phyloP scores from a whole-genome alignment of 179 eudicot species.

The Beta corolliflora region DNA sequence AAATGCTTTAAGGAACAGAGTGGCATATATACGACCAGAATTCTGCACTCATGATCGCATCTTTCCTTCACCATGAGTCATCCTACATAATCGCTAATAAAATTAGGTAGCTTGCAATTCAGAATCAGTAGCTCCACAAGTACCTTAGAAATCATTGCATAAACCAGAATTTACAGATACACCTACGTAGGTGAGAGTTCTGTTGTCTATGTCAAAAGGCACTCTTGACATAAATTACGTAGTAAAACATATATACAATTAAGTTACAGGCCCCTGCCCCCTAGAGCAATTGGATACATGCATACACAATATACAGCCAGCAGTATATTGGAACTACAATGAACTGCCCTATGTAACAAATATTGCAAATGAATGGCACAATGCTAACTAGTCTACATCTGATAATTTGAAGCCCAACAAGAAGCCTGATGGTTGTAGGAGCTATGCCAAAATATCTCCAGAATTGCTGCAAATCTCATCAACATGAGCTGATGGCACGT shows the following conservation, averaged over 20 bases:
- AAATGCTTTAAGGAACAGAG: too few relatives aligned
- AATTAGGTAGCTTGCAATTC: too few relatives aligned
- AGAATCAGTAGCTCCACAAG: too few relatives aligned
- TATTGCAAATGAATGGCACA: slow-evolving; percentile 5
- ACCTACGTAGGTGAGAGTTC: too few relatives aligned
- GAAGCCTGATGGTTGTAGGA: slow-evolving; percentile 2
- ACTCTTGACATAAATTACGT: slow-evolving; percentile 26
- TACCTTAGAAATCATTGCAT: too few relatives aligned
- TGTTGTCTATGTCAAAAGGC: not conserved
- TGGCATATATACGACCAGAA: too few relatives aligned
- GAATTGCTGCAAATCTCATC: slow-evolving; percentile 68
- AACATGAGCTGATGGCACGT: slow-evolving; percentile 72
- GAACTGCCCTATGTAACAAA: slow-evolving; percentile 11
- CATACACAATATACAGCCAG: slow-evolving; percentile 23
- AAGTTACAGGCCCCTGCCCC: too few relatives aligned
- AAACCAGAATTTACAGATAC: too few relatives aligned
- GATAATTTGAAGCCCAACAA: not conserved
- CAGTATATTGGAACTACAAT: not conserved
- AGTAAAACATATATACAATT: slow-evolving; percentile 20
- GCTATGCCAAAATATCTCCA: slow-evolving; percentile 31
- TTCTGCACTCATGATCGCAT: too few relatives aligned
- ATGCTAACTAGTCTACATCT: not conserved
- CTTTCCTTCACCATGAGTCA: too few relatives aligned
- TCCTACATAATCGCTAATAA: too few relatives aligned
- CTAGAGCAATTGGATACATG: slow-evolving; percentile 10